phyloP scores from a whole-genome alignment of 176 grass and related monocot genomes.

The Tillandsia fasciculata region DNA sequence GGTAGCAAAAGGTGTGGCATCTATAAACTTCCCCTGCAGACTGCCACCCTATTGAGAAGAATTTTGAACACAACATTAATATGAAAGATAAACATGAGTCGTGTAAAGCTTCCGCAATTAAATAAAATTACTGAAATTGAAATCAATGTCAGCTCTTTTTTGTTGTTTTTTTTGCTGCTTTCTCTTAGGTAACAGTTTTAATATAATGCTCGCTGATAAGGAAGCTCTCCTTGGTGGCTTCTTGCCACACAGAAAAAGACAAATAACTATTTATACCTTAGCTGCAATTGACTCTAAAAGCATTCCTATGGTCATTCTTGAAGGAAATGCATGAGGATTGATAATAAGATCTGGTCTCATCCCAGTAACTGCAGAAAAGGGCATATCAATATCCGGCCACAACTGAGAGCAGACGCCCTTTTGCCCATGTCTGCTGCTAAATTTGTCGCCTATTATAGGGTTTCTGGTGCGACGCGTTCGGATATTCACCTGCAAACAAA shows the following conservation, averaged over 20 bases:
- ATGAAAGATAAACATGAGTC: too few relatives aligned
- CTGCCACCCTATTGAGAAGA: slow-evolving; percentile 58
- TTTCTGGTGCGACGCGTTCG: slow-evolving; percentile 68
- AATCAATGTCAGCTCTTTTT: neutral
- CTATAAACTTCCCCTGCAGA: slow-evolving; percentile 69
- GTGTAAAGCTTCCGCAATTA: too few relatives aligned
- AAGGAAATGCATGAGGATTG: slow-evolving; percentile 97
- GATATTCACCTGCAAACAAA: slow-evolving; percentile 61
- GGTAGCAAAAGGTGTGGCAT: slow-evolving; percentile 83
- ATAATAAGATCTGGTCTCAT: slow-evolving; percentile 96
- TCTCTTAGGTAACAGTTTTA: neutral
- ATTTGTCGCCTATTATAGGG: slow-evolving; percentile 95
- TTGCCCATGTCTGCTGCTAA: slow-evolving; percentile 96
- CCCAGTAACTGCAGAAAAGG: slow-evolving; percentile 89
- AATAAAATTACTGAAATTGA: neutral
- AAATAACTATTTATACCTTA: slow-evolving; percentile 47
- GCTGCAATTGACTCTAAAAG: slow-evolving; percentile 94
- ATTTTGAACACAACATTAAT: neutral
- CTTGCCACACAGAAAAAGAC: neutral
- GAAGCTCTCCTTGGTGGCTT: neutral
- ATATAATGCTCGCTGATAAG: neutral
- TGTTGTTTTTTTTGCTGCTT: too few relatives aligned
- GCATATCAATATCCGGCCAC: slow-evolving; percentile 98
- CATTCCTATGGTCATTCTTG: slow-evolving; percentile 99
- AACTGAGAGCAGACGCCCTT: slow-evolving; percentile 96